Percentiles rank a stretch among this genome's conserved stretches.
These are phyloP conservation scores for Glycyrrhiza uralensis DNA, from an alignment of 306 rosid species.

Conservation along the genomic window DNA sequence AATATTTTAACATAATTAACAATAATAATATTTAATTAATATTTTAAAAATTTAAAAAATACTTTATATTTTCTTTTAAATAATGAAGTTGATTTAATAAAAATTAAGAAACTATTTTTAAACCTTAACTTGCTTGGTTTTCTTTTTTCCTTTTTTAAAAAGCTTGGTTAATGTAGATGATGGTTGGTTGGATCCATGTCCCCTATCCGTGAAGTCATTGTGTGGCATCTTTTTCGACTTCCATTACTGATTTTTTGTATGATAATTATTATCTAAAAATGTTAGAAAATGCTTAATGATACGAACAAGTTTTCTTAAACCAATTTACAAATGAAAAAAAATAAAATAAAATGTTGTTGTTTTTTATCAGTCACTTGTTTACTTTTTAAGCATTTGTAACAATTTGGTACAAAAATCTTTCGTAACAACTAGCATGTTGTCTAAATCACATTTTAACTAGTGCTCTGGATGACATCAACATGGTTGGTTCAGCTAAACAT, in stretches of 20 bases:
- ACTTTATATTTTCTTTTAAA: neutral
- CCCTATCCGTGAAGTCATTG: neutral
- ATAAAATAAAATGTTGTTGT: no score
- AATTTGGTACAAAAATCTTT: neutral
- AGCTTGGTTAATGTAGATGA: neutral
- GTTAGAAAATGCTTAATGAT: neutral
- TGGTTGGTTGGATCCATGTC: neutral
- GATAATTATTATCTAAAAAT: neutral
- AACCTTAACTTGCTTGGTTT: neutral
- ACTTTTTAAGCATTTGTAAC: neutral
- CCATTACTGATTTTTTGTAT: neutral
- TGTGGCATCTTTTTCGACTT: conserved; percentile 13
- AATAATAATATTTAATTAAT: neutral
- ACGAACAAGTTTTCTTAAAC: neutral
- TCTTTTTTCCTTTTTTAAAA: neutral
- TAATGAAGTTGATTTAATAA: neutral
- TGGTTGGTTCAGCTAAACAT: neutral
- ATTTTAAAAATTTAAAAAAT: neutral
- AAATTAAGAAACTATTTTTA: neutral
- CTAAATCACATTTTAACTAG: neutral
- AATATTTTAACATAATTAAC: neutral
- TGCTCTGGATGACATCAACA: neutral
- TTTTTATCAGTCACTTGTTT: neutral
- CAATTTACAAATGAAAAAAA: neutral
- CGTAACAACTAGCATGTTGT: neutral